phyloP scores from a whole-genome alignment of 192 early-diverging fungal species.

The Coemansia sp. region DNA sequence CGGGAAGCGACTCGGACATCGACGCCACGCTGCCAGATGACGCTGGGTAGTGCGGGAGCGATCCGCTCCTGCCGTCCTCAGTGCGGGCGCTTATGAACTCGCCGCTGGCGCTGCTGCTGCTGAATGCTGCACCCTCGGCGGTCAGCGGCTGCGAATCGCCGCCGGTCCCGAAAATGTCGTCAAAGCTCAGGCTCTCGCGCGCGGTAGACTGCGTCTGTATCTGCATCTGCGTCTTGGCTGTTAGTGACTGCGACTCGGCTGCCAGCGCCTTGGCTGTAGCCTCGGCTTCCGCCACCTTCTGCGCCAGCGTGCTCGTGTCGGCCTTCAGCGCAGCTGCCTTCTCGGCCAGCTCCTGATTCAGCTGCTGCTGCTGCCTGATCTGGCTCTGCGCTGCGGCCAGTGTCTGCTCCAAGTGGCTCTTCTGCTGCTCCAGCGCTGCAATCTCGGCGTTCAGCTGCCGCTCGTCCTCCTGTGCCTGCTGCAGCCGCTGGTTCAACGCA shows the following conservation, averaged over 20 bases:
- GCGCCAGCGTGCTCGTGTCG: slow-evolving; percentile 22
- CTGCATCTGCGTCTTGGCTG: slow-evolving; percentile 4
- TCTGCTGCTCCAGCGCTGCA: slow-evolving; percentile 31
- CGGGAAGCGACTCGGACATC: neutral
- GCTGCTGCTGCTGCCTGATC: slow-evolving; percentile 27
- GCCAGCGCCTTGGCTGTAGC: neutral
- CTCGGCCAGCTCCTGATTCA: slow-evolving; percentile 11
- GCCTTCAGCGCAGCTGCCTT: slow-evolving; percentile 4
- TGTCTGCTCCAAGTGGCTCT: slow-evolving; percentile 23
- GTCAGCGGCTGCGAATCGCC: slow-evolving; percentile 21
- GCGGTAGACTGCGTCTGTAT: neutral
- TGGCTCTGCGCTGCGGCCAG: slow-evolving; percentile 21
- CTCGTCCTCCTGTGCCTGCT: slow-evolving; percentile 43
- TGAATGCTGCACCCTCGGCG: slow-evolving; percentile 13
- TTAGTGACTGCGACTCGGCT: neutral
- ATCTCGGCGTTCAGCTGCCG: slow-evolving; percentile 37
- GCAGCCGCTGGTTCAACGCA: slow-evolving; percentile 34
- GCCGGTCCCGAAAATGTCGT: slow-evolving; percentile 47
- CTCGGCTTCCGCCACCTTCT: slow-evolving; percentile 8
- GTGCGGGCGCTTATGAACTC: neutral
- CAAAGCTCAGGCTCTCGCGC: slow-evolving; percentile 41
- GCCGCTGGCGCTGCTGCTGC: slow-evolving; percentile 4
- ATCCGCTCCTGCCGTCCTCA: slow-evolving; percentile 3
- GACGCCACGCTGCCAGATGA: slow-evolving; percentile 5
- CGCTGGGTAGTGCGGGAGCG: slow-evolving; percentile 9